Evolutionary conservation across 768 basidiomycete species (phyloP).

Genomic region (Naganishia vishniacii): DNA sequence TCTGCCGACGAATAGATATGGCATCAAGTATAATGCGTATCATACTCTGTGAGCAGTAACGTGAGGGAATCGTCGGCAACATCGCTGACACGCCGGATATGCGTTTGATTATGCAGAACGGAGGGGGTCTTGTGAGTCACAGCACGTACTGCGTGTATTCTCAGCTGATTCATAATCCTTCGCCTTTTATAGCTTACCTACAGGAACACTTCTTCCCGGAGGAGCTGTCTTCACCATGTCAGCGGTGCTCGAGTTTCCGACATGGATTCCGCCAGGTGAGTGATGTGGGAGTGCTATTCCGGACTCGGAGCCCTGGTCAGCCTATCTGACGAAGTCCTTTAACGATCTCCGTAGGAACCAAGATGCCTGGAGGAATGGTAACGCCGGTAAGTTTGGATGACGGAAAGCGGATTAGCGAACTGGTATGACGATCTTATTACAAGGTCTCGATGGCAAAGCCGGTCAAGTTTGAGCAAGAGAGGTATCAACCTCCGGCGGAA

Average conservation of each 20-base stretch:
- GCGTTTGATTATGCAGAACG: too few species aligned
- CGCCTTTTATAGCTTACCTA: conserved; percentile 24
- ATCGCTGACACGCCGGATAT: too few species aligned
- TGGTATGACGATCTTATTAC: background rate
- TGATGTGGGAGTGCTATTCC: background rate
- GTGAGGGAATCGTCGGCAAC: too few species aligned
- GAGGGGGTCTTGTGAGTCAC: conserved; percentile 29
- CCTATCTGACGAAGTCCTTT: background rate
- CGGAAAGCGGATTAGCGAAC: background rate
- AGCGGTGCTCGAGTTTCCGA: conserved; percentile 26
- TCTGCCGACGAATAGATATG: conserved; percentile 15
- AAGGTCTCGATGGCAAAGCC: background rate
- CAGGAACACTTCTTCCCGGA: conserved; percentile 26
- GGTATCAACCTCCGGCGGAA: background rate
- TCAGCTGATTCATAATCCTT: background rate
- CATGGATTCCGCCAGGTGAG: conserved; percentile 27
- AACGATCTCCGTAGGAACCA: conserved; percentile 10
- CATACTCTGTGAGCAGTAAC: conserved; percentile 24
- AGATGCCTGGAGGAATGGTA: conserved; percentile 29
- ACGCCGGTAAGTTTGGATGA: conserved; percentile 16
- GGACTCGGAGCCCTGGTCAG: background rate
- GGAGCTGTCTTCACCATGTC: conserved; percentile 30
- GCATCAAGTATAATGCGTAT: conserved; percentile 31
- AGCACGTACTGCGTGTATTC: background rate
- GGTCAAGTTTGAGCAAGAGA: background rate